Evolutionary conservation across 2,329 filamentous ascomycete species (phyloP).

Genomic region (Mycosphaerella arachidis): DNA sequence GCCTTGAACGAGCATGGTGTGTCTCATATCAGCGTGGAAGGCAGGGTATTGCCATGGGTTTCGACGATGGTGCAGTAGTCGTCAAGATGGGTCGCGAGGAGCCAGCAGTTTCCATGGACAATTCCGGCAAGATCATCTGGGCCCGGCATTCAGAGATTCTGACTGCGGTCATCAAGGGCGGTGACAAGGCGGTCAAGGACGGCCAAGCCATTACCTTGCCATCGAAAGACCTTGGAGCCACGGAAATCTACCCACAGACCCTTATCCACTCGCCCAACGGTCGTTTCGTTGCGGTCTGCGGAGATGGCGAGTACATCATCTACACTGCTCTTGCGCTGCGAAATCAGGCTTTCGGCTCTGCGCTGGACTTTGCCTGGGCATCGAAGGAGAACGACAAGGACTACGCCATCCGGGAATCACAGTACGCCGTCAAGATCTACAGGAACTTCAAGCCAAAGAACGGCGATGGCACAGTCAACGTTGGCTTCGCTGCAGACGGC

Average conservation of each 20-base stretch:
- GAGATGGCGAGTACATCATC: conserved; percentile 98
- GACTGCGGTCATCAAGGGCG: conserved; percentile 90
- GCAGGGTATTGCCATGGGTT: conserved; percentile 91
- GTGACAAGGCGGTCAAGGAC: conserved; percentile 79
- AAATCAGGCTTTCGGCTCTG: conserved; percentile 95
- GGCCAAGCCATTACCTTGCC: conserved; percentile 79
- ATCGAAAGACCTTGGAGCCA: conserved; percentile 91
- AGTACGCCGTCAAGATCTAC: conserved; percentile 93
- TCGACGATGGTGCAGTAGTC: conserved; percentile 95
- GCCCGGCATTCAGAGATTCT: conserved; percentile 92
- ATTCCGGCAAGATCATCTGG: conserved; percentile 93
- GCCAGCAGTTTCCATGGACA: conserved; percentile 95
- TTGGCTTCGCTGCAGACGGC: conserved; percentile 91
- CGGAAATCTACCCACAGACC: conserved; percentile 94
- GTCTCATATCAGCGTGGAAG: conserved; percentile 91
- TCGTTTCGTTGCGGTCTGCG: conserved; percentile 82
- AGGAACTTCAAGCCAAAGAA: conserved; percentile 94
- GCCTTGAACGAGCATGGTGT: conserved; percentile 94
- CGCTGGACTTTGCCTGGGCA: conserved; percentile 94
- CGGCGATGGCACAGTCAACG: conserved; percentile 69
- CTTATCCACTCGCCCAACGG: conserved; percentile 95
- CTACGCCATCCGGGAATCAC: conserved; percentile 91
- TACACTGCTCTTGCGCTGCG: conserved; percentile 95
- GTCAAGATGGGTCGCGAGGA: conserved; percentile 97
- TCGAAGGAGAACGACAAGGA: conserved; percentile 98